These are phyloP conservation scores for Hammondia hammondi DNA, from an alignment of 169 alveolate genomes.

Conservation along the genomic window DNA sequence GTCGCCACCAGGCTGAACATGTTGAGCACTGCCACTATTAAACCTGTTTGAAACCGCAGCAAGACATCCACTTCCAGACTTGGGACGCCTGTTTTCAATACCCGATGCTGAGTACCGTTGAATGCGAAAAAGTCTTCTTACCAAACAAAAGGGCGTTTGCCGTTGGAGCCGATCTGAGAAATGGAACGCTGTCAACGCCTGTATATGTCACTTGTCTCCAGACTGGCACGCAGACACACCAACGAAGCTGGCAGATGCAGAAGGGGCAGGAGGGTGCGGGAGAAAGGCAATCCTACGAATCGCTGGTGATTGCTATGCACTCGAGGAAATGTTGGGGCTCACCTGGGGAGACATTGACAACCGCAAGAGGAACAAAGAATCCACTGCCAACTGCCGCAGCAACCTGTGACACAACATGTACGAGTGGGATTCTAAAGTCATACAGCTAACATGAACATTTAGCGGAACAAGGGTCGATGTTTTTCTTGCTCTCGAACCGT, in stretches of 20 bases:
- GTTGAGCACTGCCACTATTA: not conserved
- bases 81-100: not conserved
- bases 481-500: not conserved
- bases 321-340: not conserved
- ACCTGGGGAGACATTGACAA: not conserved
- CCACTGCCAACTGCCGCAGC: not conserved
- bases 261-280: not conserved
- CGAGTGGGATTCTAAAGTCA: not conserved
- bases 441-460: no score
- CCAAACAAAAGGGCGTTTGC: not conserved
- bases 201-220: not conserved
- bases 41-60: not conserved
- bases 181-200: not conserved
- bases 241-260: not conserved
- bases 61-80: not conserved
- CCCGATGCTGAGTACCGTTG: not conserved
- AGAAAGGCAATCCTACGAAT: no score
- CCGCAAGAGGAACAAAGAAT: not conserved
- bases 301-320: not conserved
- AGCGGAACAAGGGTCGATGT: no score
- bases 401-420: not conserved
- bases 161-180: not conserved
- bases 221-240: not conserved
- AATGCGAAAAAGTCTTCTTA: not conserved
- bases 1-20: not conserved